Conservation (phyloP, 768 basidiomycete species). For the Tulasnella calospora region DNA sequence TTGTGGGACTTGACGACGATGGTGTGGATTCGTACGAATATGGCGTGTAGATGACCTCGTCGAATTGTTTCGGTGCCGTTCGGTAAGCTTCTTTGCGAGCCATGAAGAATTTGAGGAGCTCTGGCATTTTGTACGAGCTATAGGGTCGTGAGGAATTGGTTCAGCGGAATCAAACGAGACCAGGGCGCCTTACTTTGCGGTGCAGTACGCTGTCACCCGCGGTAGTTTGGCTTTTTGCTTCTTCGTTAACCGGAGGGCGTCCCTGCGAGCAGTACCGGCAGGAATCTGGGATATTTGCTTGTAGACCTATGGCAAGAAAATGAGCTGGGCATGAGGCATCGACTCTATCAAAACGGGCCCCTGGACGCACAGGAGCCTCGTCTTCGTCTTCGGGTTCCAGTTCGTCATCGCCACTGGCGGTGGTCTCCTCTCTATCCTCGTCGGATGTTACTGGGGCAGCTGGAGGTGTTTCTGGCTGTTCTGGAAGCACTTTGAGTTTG, state of each 20-base stretch:
- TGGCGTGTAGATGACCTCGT: slow-evolving; percentile 91
- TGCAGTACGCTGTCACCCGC: slow-evolving; percentile 93
- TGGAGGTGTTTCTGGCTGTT: slow-evolving; percentile 56
- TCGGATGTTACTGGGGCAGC: slow-evolving; percentile 16
- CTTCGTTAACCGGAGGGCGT: slow-evolving; percentile 85
- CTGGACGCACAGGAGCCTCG: slow-evolving; percentile 54
- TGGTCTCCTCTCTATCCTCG: slow-evolving; percentile 39
- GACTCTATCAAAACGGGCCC: background rate
- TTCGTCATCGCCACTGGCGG: slow-evolving; percentile 38
- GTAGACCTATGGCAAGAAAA: slow-evolving; percentile 58
- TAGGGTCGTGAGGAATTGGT: slow-evolving; percentile 10
- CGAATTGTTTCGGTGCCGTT: slow-evolving; percentile 81
- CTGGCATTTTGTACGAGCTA: slow-evolving; percentile 85
- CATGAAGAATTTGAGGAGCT: slow-evolving; percentile 83
- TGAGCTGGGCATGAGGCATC: background rate
- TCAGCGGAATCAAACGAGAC: background rate
- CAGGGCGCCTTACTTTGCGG: slow-evolving; percentile 60
- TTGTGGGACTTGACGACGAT: slow-evolving; percentile 33
- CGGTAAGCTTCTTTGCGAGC: slow-evolving; percentile 77
- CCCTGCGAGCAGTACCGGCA: slow-evolving; percentile 86
- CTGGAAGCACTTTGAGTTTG: slow-evolving; percentile 83
- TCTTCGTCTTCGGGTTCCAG: slow-evolving; percentile 67
- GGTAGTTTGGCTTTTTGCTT: slow-evolving; percentile 87
- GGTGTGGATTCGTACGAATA: slow-evolving; percentile 65
- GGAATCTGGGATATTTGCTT: slow-evolving; percentile 92